These are phyloP conservation scores for Quercus bicolor DNA, from an alignment of 306 rosid species.

Conservation along the genomic window DNA sequence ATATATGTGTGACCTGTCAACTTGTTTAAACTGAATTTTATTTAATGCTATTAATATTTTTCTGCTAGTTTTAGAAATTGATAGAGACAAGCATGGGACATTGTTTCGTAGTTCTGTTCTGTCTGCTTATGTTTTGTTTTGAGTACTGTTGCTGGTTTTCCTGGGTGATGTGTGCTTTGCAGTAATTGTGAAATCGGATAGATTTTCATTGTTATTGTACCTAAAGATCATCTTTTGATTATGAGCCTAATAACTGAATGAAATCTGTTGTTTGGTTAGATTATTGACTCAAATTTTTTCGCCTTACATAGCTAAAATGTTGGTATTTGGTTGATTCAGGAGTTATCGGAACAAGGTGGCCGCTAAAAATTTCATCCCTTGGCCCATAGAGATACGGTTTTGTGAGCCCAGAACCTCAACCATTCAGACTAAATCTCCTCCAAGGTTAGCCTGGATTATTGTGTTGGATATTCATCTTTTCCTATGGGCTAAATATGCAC, in stretches of 20 bases:
- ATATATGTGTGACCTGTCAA: neutral
- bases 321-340: constrained; percentile 45
- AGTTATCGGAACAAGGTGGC: constrained; percentile 92
- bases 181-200: too few species aligned
- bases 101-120: neutral
- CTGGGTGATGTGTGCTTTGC: neutral
- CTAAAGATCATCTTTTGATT: too few species aligned
- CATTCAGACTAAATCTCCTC: constrained; percentile 79
- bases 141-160: neutral
- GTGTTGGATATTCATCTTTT: constrained; percentile 19
- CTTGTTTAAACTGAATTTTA: neutral
- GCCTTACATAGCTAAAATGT: constrained; percentile 9
- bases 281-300: constrained; percentile 2
- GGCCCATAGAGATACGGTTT: constrained; percentile 97
- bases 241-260: neutral
- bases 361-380: constrained; percentile 54
- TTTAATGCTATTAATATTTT: neutral
- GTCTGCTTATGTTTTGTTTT: neutral
- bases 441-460: constrained; percentile 53
- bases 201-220: neutral
- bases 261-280: neutral
- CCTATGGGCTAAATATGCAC: neutral
- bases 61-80: neutral
- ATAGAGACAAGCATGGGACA: neutral
- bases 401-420: constrained; percentile 77